Conservation (phyloP, 202 grass and related monocot species). For the Bolboschoenoplectus hybrid region DNA sequence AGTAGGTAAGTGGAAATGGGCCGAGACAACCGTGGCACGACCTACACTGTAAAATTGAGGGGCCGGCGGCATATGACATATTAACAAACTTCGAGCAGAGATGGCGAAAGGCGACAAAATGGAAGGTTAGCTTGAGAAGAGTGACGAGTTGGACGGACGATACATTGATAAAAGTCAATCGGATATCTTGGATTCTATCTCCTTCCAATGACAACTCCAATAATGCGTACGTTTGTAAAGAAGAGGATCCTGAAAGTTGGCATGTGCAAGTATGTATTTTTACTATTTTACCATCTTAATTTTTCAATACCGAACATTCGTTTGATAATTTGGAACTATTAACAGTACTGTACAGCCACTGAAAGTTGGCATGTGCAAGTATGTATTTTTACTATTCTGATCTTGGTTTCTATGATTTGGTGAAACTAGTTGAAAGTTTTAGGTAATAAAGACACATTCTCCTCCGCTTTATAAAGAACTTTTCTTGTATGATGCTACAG, state of each 20-base stretch:
- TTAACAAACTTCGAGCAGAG: conserved; percentile 94
- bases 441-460: not conserved
- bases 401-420: conserved; percentile 5
- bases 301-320: not conserved
- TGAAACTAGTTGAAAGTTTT: not conserved
- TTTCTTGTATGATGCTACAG: conserved; percentile 42
- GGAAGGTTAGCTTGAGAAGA: conserved; percentile 87
- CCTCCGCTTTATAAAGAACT: conserved; percentile 6
- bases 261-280: conserved; percentile 70
- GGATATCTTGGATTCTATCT: conserved; percentile 92
- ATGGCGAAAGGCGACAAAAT: conserved; percentile 92
- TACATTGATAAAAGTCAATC: conserved; percentile 78
- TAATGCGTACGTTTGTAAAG: conserved; percentile 64
- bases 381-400: conserved; percentile 15
- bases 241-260: conserved; percentile 86
- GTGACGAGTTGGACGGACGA: conserved; percentile 86
- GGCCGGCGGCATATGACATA: conserved; percentile 89
- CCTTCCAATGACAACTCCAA: conserved; percentile 51
- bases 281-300: conserved; percentile 16
- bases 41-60: conserved; percentile 91
- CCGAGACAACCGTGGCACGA: conserved; percentile 96
- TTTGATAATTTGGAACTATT: not conserved
- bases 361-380: conserved; percentile 92
- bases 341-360: not conserved
- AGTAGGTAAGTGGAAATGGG: conserved; percentile 58